Conservation (phyloP, 768 basidiomycete species). For the Pseudohyphozyma bogoriensis region DNA sequence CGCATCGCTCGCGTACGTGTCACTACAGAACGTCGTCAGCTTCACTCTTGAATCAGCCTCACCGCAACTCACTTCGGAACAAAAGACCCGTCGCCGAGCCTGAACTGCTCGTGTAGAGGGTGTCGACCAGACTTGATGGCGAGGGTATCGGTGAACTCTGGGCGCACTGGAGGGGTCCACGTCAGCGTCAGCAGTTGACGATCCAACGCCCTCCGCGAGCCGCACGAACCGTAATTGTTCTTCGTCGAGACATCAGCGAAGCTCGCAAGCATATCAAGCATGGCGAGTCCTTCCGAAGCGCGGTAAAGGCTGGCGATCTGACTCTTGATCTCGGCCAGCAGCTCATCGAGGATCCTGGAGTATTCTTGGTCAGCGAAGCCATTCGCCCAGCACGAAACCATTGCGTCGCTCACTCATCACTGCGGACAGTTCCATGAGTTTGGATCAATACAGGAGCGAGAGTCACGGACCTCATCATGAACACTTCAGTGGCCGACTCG, state of each 20-base stretch:
- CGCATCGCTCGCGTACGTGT: constrained; percentile 74
- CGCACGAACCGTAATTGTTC: constrained; percentile 22
- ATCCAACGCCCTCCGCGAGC: too few relatives aligned
- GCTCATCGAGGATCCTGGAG: constrained; percentile 63
- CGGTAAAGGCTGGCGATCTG: constrained; percentile 76
- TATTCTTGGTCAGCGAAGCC: background rate
- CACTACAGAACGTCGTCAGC: constrained; percentile 57
- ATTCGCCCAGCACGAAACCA: background rate
- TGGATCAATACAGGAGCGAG: constrained; percentile 16
- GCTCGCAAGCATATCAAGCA: constrained; percentile 74
- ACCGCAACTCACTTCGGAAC: constrained; percentile 21
- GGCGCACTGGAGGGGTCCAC: constrained; percentile 59
- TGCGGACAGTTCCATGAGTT: background rate
- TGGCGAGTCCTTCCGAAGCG: constrained; percentile 80
- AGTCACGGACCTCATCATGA: constrained; percentile 73
- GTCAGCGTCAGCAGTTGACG: too few relatives aligned
- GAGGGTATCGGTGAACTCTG: constrained; percentile 79
- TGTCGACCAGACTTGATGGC: constrained; percentile 84
- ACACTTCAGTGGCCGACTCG: constrained; percentile 78
- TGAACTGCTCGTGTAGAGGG: constrained; percentile 62
- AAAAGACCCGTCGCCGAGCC: constrained; percentile 42
- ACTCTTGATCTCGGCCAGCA: constrained; percentile 58
- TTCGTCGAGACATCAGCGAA: constrained; percentile 21
- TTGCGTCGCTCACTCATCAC: constrained; percentile 1
- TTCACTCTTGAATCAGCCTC: background rate